phyloP scores from a whole-genome alignment of 179 eudicot species.

The Beta macrorhiza region DNA sequence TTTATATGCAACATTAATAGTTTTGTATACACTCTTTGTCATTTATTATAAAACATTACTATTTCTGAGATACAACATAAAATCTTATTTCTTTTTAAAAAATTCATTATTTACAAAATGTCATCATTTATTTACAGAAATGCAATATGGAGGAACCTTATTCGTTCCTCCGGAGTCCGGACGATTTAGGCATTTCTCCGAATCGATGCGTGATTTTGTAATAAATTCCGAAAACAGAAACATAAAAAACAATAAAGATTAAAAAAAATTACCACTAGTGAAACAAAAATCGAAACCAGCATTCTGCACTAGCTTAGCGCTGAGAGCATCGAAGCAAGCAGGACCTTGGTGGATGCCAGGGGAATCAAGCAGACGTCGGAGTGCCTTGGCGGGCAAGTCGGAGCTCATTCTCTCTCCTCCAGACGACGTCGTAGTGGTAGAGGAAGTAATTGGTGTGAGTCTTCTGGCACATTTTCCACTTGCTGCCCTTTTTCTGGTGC shows the following conservation, averaged over 20 bases:
- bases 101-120: too few species aligned
- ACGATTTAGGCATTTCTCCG: too few species aligned
- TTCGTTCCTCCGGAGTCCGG: too few species aligned
- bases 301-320: constrained; percentile 76
- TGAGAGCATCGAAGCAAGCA: constrained; percentile 90
- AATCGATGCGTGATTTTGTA: too few species aligned
- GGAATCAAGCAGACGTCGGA: constrained; percentile 55
- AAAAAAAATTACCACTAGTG: constrained; percentile 58
- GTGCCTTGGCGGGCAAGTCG: constrained; percentile 47
- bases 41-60: too few species aligned
- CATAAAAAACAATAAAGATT: not conserved
- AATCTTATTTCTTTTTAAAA: too few species aligned
- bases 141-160: too few species aligned
- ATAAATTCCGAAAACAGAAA: not conserved
- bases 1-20: too few species aligned
- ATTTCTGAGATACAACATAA: too few species aligned
- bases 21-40: too few species aligned
- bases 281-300: constrained; percentile 81
- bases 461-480: not conserved
- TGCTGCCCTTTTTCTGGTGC: not conserved
- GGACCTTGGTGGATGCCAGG: constrained; percentile 89
- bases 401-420: constrained; percentile 9
- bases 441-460: not conserved
- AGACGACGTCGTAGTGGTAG: not conserved
- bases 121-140: too few species aligned